Base-by-base conservation (phyloP, 2,329 filamentous ascomycete species). In the Thelonectria olida region DNA sequence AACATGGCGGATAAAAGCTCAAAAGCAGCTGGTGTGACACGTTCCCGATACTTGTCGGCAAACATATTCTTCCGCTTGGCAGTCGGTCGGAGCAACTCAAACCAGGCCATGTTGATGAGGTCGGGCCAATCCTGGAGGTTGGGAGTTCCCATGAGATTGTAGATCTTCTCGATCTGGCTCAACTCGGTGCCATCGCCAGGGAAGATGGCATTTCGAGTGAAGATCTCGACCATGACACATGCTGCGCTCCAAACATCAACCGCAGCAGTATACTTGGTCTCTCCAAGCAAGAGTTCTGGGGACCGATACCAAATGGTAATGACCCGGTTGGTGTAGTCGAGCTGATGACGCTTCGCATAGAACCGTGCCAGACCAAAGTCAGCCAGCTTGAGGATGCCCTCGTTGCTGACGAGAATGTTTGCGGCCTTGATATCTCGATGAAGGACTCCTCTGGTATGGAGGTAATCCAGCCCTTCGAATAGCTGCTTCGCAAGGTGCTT, bases 341-440 rank as follows among this genome's bases (percentile, higher is more conserved):
- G 86, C 75, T 96, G 92, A 62, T 91, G 89, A 50, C 91, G 90
- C 76, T 99, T 99, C 31, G 93, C 92, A 73, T 97, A 99, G 78
- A 99, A 99, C 36, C 96, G 90, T 12, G 96, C 96, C 13, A 99
- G 86, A 19, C 96, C 96, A 76, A 99, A 99, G 76, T 99, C 96
- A 27, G 96, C 96, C 63, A 97, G 86, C 76, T 98, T 99, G 58
- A 99, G 81, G 58, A 93, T 86, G 5, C 96, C 96, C 9, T 91
- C 89, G 67, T 90, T 96, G 78, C 93, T 97, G 60, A 99, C 92
- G 20, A 99, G 84, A 60, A 98, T 98, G 72, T 99, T 99, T 58
- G 96, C 96, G 2, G 96, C 96, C 78, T 99, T 99, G 80, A 99
- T 98, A 73, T 99, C 96, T 62, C 96, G 91, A 77, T 99, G 96